Percentiles rank a stretch among this genome's conserved stretches.
These are phyloP conservation scores for Cutaneotrichosporon sp. DNA, from an alignment of 1,284 basidiomycete species.

Conservation along the genomic window DNA sequence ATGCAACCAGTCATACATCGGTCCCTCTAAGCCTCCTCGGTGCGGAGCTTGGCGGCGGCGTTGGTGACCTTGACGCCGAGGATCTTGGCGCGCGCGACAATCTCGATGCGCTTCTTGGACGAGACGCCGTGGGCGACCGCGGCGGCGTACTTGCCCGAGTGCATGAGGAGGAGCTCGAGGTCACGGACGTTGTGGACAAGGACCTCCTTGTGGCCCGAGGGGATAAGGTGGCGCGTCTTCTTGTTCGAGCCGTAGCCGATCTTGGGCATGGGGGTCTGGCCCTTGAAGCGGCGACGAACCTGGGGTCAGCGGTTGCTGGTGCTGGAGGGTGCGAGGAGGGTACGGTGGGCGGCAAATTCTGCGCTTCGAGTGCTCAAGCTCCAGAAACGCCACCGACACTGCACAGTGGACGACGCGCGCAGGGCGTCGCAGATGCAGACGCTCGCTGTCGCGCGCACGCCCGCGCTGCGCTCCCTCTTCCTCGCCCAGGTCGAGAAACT, in stretches of 20 bases:
- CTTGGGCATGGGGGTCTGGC: slow-evolving; percentile 93
- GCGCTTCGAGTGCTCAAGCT: background rate
- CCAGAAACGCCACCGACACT: background rate
- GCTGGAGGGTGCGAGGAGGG: background rate
- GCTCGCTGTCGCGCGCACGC: background rate
- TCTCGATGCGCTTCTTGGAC: slow-evolving; percentile 91
- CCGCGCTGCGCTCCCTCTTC: background rate
- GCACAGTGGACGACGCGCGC: too few species aligned
- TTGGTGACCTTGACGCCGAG: slow-evolving; percentile 94
- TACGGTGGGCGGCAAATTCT: background rate
- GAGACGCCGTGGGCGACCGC: slow-evolving; percentile 97
- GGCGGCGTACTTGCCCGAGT: slow-evolving; percentile 95
- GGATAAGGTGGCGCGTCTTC: slow-evolving; percentile 88
- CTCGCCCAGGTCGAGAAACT: slow-evolving; percentile 27
- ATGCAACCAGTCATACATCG: slow-evolving; percentile 29
- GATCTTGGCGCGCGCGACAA: slow-evolving; percentile 86
- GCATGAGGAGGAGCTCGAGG: slow-evolving; percentile 92
- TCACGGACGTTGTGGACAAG: slow-evolving; percentile 89
- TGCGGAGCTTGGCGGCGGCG: slow-evolving; percentile 89
- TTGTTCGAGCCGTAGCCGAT: slow-evolving; percentile 61
- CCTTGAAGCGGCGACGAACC: slow-evolving; percentile 88
- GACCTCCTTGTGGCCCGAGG: slow-evolving; percentile 92
- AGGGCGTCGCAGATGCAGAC: background rate
- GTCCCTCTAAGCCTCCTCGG: slow-evolving; percentile 71
- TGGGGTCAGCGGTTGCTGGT: slow-evolving; percentile 16